Evolutionary conservation across 164 flowering plant genomes (phyloP), one percentile per base, ranked within the genome.

Genomic region (Dillenia turbinata): DNA sequence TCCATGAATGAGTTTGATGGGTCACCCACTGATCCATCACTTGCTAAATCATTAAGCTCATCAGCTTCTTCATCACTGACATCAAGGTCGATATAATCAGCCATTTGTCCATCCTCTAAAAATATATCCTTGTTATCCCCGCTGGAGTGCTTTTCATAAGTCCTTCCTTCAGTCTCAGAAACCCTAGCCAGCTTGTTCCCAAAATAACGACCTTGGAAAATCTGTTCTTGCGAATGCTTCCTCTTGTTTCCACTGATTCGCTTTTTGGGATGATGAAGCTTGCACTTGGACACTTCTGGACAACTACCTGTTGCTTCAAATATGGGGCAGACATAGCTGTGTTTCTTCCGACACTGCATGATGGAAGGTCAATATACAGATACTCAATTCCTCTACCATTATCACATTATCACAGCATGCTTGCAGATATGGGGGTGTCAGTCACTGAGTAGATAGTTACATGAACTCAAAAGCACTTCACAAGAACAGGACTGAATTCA

Each of bases 331-430:
- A 83, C 83, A 65, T 88, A 87, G 73, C 81, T 87, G 82, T 94
- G 98, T 76, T 89, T 94, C 88, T 85, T 94, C 75, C 73, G 81
- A 71, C 98, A 94, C 98, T 94, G 93, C 79, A 74, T 53, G 60
- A 68, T 62, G 63, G 66, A 56, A 70, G 51, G 40, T 5, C 7
- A 33, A 33, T 33, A 33, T 33, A 33, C 40, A 33, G 40, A 33
- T 33, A 33, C 40, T 33, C 40, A 33, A 33, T 33, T 33, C 40
- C 40, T 33, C 40, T 4, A 5, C 40, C 5, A 33, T 33, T 33
- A 33, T 33, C 40, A 6, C 40, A 33, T 33, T 5, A 26, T 26
- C 40, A 33, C 40, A 33, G 40, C 40, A 33, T 33, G 40, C 40
- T 33, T 33, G 40, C 40, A 33, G 6, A 33, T 33, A 33, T 33